A percentile compares a stretch with the other conserved stretches of the same genome.
These are phyloP conservation scores for Podospora pseudopauciseta DNA, from an alignment of 495 filamentous ascomycete genomes.

Conservation along the genomic window DNA sequence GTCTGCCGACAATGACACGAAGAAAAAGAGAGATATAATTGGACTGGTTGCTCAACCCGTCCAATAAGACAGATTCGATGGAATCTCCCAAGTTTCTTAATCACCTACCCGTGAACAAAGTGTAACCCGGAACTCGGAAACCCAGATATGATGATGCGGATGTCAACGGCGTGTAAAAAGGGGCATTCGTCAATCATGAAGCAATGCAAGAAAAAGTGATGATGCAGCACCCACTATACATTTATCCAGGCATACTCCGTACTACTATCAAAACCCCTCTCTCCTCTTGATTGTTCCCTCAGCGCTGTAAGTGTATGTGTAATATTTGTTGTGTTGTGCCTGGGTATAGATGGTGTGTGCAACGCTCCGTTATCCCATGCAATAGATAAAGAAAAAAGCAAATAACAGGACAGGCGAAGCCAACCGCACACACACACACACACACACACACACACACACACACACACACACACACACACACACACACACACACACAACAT, in stretches of 20 bases:
- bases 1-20: too few species aligned
- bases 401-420: background rate
- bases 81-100: too few species aligned
- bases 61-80: too few species aligned
- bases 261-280: background rate
- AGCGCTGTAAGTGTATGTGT: background rate
- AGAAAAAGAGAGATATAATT: too few species aligned
- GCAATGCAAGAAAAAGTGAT: background rate
- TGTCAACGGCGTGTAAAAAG: background rate
- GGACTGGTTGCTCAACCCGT: too few species aligned
- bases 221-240: background rate
- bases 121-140: too few species aligned
- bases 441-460: background rate
- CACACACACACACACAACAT: background rate
- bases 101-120: too few species aligned
- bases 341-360: background rate
- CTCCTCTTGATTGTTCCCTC: background rate
- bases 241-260: background rate
- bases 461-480: too few species aligned
- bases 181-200: background rate
- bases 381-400: background rate
- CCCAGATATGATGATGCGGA: too few species aligned
- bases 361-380: background rate
- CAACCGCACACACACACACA: background rate
- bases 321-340: background rate